These are phyloP conservation scores for Volvariella surrecta DNA, from an alignment of 1,284 basidiomycete species.

Conservation along the genomic window DNA sequence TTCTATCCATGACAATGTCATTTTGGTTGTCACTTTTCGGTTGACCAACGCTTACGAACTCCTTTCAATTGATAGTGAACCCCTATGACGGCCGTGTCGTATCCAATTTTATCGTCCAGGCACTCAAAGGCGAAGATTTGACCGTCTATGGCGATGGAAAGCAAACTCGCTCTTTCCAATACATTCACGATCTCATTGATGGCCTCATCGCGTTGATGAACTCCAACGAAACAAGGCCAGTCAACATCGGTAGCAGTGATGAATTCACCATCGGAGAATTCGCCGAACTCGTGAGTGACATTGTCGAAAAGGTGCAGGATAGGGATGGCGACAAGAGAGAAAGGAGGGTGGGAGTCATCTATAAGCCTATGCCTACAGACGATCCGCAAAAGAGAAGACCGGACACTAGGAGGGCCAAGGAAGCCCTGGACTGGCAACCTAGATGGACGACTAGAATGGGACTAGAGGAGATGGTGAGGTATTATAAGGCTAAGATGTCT, in stretches of 20 bases:
- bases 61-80: slow-evolving; percentile 58
- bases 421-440: slow-evolving; percentile 88
- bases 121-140: slow-evolving; percentile 90
- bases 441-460: slow-evolving; percentile 86
- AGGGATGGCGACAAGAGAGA: slow-evolving; percentile 61
- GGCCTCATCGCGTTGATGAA: slow-evolving; percentile 91
- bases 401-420: slow-evolving; percentile 86
- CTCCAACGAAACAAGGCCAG: slow-evolving; percentile 82
- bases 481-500: slow-evolving; percentile 82
- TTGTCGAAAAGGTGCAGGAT: slow-evolving; percentile 83
- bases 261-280: slow-evolving; percentile 95
- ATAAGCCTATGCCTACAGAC: slow-evolving; percentile 85
- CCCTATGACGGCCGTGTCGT: slow-evolving; percentile 95
- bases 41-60: slow-evolving; percentile 4
- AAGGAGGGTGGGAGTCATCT: slow-evolving; percentile 64
- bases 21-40: slow-evolving; percentile 4
- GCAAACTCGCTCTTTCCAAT: slow-evolving; percentile 96
- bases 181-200: slow-evolving; percentile 77
- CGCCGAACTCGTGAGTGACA: slow-evolving; percentile 80
- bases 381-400: slow-evolving; percentile 93
- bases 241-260: slow-evolving; percentile 91
- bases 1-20: no score
- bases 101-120: slow-evolving; percentile 97
- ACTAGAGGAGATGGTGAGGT: slow-evolving; percentile 89
- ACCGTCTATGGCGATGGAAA: slow-evolving; percentile 95